These are phyloP conservation scores for Sporothrix inflata DNA, from an alignment of 2,329 filamentous ascomycete genomes.

Conservation along the genomic window DNA sequence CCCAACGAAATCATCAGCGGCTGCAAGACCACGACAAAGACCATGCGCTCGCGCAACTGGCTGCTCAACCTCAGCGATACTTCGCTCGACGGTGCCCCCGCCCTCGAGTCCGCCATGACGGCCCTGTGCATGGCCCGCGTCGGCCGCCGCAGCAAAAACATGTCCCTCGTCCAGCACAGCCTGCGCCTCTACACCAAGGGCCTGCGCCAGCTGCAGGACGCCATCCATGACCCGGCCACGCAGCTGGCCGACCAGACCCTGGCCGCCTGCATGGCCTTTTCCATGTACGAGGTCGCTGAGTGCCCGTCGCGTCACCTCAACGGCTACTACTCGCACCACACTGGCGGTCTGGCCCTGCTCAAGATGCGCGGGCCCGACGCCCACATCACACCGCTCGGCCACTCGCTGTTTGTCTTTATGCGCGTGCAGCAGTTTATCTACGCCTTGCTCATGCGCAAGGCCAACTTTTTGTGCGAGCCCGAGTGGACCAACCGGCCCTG, in stretches of 20 bases:
- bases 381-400: constrained; percentile 31
- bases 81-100: constrained; percentile 24
- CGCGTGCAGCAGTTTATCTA: constrained; percentile 35
- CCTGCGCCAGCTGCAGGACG: constrained; percentile 30
- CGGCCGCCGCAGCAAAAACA: constrained; percentile 25
- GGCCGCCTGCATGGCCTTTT: constrained; percentile 34
- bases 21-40: background rate
- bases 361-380: constrained; percentile 34
- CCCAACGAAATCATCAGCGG: constrained; percentile 26
- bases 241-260: constrained; percentile 32
- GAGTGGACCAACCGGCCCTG: constrained; percentile 34
- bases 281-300: constrained; percentile 36
- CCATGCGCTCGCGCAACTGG: constrained; percentile 31
- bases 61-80: constrained; percentile 29
- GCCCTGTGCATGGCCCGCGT: constrained; percentile 33
- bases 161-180: constrained; percentile 32
- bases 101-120: constrained; percentile 30
- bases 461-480: constrained; percentile 32
- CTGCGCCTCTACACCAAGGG: constrained; percentile 31
- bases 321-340: constrained; percentile 35
- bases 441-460: constrained; percentile 29
- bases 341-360: constrained; percentile 34
- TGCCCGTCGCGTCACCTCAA: constrained; percentile 30
- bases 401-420: constrained; percentile 34
- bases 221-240: constrained; percentile 27